Conservation (phyloP, 257 asterid genomes). For the Solanum chilense region DNA sequence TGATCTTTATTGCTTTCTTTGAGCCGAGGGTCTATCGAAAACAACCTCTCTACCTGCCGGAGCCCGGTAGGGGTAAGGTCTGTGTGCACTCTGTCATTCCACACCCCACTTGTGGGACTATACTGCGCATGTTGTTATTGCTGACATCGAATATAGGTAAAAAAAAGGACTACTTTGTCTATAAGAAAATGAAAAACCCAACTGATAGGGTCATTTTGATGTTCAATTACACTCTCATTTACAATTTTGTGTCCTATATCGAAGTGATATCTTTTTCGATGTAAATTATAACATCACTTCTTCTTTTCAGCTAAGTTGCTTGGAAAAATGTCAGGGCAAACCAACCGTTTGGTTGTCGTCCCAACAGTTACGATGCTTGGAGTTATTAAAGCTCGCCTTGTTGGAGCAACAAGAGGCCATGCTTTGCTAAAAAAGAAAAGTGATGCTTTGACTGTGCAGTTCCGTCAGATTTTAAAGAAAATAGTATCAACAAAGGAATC, state of each 20-base stretch:
- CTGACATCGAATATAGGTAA: background rate
- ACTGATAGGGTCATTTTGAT: background rate
- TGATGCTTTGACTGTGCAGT: slow-evolving; percentile 42
- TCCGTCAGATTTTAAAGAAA: slow-evolving; percentile 33
- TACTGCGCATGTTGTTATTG: background rate
- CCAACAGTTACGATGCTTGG: slow-evolving; percentile 47
- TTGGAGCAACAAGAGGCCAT: slow-evolving; percentile 47
- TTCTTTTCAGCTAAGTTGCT: background rate
- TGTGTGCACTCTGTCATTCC: background rate
- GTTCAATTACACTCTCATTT: background rate
- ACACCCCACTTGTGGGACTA: background rate
- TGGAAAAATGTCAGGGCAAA: slow-evolving; percentile 34
- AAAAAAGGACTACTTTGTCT: background rate
- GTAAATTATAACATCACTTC: background rate
- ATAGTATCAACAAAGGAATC: slow-evolving; percentile 37
- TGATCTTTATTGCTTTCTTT: background rate
- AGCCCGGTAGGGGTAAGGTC: background rate
- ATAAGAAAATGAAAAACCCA: background rate
- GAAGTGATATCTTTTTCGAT: background rate
- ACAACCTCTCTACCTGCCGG: background rate
- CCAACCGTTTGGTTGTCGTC: slow-evolving; percentile 31
- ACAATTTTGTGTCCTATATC: background rate
- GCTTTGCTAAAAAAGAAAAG: slow-evolving; percentile 42
- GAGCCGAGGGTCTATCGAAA: background rate
- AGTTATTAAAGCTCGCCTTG: slow-evolving; percentile 33